Percentiles rank a stretch among this genome's conserved stretches.
Evolutionary conservation across 805 yeast species (phyloP).

Genomic region (Monosporozyma yasuniensis): DNA sequence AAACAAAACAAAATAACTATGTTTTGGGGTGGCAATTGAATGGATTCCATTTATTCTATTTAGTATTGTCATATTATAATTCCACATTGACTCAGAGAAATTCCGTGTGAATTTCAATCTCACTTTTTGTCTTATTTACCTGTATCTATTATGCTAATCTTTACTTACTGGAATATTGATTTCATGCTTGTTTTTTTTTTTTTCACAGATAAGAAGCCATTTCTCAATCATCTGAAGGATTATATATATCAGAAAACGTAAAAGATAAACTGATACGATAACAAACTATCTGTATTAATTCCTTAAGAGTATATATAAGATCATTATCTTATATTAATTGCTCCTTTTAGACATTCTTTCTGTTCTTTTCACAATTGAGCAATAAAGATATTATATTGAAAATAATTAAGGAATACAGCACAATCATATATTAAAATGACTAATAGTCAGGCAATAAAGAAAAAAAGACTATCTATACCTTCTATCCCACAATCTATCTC

Average conservation of each 20-base stretch:
- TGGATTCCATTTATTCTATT: no score
- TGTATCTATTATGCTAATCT: background rate
- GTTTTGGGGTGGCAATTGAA: no score
- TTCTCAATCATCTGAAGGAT: background rate
- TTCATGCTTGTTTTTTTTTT: background rate
- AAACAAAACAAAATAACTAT: no score
- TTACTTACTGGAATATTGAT: background rate
- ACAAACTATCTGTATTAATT: background rate
- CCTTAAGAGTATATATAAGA: background rate
- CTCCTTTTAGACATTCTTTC: background rate
- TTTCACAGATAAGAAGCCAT: background rate
- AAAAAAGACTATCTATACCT: constrained; percentile 12
- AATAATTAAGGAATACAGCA: background rate
- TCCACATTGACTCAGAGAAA: constrained; percentile 1
- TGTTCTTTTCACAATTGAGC: background rate
- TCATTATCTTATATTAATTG: background rate
- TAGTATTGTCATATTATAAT: no score
- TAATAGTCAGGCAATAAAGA: background rate
- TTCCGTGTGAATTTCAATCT: background rate
- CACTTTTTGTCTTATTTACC: background rate
- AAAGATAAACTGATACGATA: background rate
- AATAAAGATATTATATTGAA: background rate
- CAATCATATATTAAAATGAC: background rate
- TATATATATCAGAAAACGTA: background rate
- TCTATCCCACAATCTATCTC: constrained; percentile 25